Evolutionary conservation across 441 rosid genomes (phyloP).

Genomic region (Daphne laureola): DNA sequence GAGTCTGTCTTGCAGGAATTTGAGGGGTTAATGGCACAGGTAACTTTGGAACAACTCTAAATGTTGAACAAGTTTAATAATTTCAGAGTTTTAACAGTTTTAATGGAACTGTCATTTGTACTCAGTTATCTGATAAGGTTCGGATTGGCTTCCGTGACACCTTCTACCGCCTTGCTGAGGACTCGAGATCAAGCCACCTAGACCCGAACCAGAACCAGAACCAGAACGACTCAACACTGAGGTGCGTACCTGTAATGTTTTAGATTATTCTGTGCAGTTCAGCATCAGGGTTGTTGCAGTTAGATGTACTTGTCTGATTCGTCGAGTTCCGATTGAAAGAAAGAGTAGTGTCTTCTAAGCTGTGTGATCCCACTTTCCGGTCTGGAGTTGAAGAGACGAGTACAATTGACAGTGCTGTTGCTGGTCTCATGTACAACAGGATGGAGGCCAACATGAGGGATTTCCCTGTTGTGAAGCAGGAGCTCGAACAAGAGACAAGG

Average conservation of each 20-base stretch:
- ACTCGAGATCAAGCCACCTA: constrained; percentile 28
- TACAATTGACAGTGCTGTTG: constrained; percentile 67
- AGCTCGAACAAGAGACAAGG: constrained; percentile 3
- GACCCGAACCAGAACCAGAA: constrained; percentile 7
- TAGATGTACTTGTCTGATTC: too few species aligned
- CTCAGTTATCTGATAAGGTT: constrained; percentile 51
- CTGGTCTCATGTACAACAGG: constrained; percentile 63
- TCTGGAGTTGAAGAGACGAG: constrained; percentile 49
- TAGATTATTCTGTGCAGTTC: too few species aligned
- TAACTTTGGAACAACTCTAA: constrained; percentile 13
- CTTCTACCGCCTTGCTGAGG: constrained; percentile 78
- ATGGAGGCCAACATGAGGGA: constrained; percentile 37
- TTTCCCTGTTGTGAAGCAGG: constrained; percentile 15
- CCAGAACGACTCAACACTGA: not conserved
- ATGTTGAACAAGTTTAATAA: not conserved
- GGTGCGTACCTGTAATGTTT: too few species aligned
- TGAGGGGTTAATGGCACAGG: constrained; percentile 60
- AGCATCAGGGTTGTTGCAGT: too few species aligned
- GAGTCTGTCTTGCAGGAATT: constrained; percentile 63
- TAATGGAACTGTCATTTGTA: constrained; percentile 10
- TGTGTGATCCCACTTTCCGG: constrained; percentile 19
- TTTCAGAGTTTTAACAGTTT: not conserved
- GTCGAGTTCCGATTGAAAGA: too few species aligned
- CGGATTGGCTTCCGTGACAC: constrained; percentile 81
- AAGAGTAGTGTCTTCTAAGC: too few species aligned